A percentile compares a stretch with the other conserved stretches of the same genome.
Evolutionary conservation across 2,329 filamentous ascomycete genomes (phyloP).

Genomic region (Talaromyces sp.): DNA sequence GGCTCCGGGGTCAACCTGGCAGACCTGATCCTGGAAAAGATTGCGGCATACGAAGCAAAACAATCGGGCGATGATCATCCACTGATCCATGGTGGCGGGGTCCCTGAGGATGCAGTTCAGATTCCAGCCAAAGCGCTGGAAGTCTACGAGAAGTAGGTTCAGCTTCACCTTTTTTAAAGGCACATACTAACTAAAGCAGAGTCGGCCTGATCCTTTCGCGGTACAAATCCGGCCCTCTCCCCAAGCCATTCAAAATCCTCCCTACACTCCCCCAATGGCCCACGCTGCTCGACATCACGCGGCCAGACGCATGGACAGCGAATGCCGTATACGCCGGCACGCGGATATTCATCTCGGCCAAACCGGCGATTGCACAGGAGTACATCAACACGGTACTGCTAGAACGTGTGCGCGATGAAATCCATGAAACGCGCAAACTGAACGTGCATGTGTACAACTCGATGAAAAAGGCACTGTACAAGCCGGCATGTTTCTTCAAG

Average conservation of each 20-base stretch:
- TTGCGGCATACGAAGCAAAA: conserved; percentile 80
- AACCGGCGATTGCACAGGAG: conserved; percentile 71
- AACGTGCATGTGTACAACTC: conserved; percentile 94
- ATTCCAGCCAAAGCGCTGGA: conserved; percentile 88
- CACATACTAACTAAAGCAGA: conserved; percentile 38
- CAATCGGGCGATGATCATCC: conserved; percentile 43
- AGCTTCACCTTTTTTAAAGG: background rate
- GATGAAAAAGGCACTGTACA: conserved; percentile 88
- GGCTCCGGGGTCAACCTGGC: conserved; percentile 72
- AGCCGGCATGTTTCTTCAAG: conserved; percentile 95
- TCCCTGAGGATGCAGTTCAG: conserved; percentile 75
- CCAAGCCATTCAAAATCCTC: conserved; percentile 96
- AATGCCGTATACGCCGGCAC: conserved; percentile 87
- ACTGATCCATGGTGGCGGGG: conserved; percentile 49
- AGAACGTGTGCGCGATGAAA: conserved; percentile 87
- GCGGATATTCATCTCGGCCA: conserved; percentile 83
- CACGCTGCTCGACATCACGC: conserved; percentile 77
- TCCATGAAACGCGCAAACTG: conserved; percentile 88
- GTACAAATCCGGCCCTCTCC: conserved; percentile 93
- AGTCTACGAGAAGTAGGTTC: conserved; percentile 75
- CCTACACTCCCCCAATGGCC: conserved; percentile 91
- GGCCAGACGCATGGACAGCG: conserved; percentile 71
- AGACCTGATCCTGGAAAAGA: conserved; percentile 90
- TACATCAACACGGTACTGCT: conserved; percentile 86
- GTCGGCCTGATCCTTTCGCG: conserved; percentile 83